A percentile compares a stretch with the other conserved stretches of the same genome.
phyloP scores from a whole-genome alignment of 306 rosid species.

The Glycine soja region DNA sequence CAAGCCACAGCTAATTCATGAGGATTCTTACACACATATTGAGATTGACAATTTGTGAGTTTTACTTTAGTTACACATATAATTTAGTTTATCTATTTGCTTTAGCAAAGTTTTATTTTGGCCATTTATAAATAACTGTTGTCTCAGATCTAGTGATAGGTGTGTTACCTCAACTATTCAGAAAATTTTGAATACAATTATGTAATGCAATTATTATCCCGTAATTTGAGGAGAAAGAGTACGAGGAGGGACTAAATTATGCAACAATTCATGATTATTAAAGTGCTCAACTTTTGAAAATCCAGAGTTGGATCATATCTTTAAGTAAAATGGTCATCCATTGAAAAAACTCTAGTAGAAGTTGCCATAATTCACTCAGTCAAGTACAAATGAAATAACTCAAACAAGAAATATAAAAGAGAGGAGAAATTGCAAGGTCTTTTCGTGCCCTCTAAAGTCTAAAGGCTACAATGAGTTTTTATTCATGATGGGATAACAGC shows the following conservation, averaged over 20 bases:
- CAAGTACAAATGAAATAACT: constrained; percentile 33
- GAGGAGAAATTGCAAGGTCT: constrained; percentile 38
- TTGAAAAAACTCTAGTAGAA: constrained; percentile 12
- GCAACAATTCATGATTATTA: constrained; percentile 16
- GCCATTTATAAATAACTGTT: constrained; percentile 16
- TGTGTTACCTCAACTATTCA: constrained; percentile 21
- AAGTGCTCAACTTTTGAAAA: constrained; percentile 23
- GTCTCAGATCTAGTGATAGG: constrained; percentile 12
- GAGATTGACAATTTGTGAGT: neutral
- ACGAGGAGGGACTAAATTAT: neutral
- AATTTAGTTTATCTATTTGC: neutral
- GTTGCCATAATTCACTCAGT: constrained; percentile 38
- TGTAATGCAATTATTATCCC: constrained; percentile 4
- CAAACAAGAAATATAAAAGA: neutral
- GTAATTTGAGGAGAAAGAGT: constrained; percentile 20
- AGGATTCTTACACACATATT: neutral
- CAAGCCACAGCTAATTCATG: constrained; percentile 22
- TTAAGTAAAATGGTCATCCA: constrained; percentile 9
- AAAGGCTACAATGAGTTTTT: constrained; percentile 27
- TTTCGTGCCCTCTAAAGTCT: constrained; percentile 43
- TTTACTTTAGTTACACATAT: neutral
- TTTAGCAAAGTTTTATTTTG: neutral
- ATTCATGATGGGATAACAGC: constrained; percentile 42
- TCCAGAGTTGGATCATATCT: constrained; percentile 30
- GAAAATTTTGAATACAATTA: constrained; percentile 2